These are phyloP conservation scores for Fusarium marasasianum DNA, from an alignment of 2,329 filamentous ascomycete genomes.

Conservation along the genomic window DNA sequence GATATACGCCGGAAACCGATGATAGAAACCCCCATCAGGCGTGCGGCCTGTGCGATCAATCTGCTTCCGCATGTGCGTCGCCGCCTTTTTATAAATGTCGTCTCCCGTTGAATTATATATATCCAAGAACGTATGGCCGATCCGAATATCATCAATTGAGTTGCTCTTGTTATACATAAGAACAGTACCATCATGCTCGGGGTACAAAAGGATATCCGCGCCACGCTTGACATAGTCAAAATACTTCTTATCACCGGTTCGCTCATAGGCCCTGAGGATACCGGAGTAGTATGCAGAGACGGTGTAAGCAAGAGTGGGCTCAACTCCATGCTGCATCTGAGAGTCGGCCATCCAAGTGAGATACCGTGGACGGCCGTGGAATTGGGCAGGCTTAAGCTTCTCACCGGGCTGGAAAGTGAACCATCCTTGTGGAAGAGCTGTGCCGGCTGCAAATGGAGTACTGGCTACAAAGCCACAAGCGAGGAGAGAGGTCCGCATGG, in stretches of 20 bases:
- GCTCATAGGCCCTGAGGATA: slow-evolving; percentile 26
- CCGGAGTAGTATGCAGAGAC: slow-evolving; percentile 32
- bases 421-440: slow-evolving; percentile 20
- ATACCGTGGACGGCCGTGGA: slow-evolving; percentile 32
- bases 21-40: slow-evolving; percentile 62
- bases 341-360: slow-evolving; percentile 44
- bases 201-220: slow-evolving; percentile 36
- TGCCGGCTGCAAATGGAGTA: not conserved
- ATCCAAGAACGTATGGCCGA: slow-evolving; percentile 28
- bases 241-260: slow-evolving; percentile 36
- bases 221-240: slow-evolving; percentile 39
- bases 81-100: slow-evolving; percentile 29
- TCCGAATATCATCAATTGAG: slow-evolving; percentile 31
- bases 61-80: slow-evolving; percentile 15
- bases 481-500: slow-evolving; percentile 1
- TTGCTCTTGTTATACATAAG: slow-evolving; percentile 31
- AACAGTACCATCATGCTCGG: slow-evolving; percentile 32
- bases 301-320: slow-evolving; percentile 40
- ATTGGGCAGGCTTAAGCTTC: slow-evolving; percentile 10
- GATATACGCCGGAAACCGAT: slow-evolving; percentile 54
- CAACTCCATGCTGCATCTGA: slow-evolving; percentile 41
- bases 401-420: slow-evolving; percentile 19
- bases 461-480: not conserved
- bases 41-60: slow-evolving; percentile 49
- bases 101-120: slow-evolving; percentile 25